Percentiles rank a stretch among this genome's conserved stretches.
These are phyloP conservation scores for Schizosaccharomyces lindneri DNA, from an alignment of 805 yeast species.

Conservation along the genomic window DNA sequence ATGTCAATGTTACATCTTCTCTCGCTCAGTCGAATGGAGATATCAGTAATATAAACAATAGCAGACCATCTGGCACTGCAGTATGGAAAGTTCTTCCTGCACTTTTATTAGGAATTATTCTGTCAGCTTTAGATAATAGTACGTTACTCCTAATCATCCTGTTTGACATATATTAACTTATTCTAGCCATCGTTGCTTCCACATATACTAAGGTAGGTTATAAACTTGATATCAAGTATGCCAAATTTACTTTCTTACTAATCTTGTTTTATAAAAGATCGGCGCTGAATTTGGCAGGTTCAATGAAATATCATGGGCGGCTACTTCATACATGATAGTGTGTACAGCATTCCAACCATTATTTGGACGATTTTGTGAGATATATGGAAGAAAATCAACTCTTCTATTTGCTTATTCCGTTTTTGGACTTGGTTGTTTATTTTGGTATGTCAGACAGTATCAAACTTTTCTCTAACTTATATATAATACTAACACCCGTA, in stretches of 20 bases:
- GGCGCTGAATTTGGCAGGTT: constrained; percentile 34
- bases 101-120: constrained; percentile 19
- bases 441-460: constrained; percentile 20
- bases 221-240: too few species aligned
- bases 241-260: too few species aligned
- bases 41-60: not conserved
- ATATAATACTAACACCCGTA: too few species aligned
- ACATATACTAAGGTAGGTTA: constrained; percentile 15
- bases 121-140: constrained; percentile 25
- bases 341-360: constrained; percentile 56
- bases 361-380: constrained; percentile 18
- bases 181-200: constrained; percentile 23
- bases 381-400: constrained; percentile 20
- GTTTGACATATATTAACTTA: too few species aligned
- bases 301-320: constrained; percentile 39
- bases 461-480: constrained; percentile 5
- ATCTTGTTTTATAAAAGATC: constrained; percentile 15
- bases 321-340: constrained; percentile 44
- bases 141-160: too few species aligned
- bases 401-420: constrained; percentile 20
- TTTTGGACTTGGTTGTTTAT: constrained; percentile 25
- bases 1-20: too few species aligned
- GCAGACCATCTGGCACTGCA: not conserved
- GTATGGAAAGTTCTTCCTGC: constrained; percentile 4
- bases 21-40: not conserved